phyloP scores from a whole-genome alignment of 148 eudicot genomes.

The Polygonum maritimum region DNA sequence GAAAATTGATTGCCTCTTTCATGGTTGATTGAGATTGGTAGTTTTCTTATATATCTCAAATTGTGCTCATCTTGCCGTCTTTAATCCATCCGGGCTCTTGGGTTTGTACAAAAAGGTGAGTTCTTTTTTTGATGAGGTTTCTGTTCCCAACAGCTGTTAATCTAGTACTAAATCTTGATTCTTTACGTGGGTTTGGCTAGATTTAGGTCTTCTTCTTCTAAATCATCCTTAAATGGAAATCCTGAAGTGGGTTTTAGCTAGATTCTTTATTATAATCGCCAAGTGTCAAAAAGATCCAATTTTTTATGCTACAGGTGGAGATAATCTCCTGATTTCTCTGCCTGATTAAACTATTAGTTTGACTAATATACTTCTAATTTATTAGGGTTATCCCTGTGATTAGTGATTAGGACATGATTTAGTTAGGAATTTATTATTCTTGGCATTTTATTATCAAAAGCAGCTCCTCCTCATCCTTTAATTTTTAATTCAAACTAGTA shows the following conservation, averaged over 20 bases:
- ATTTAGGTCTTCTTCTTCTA: not conserved
- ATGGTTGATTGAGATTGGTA: slow-evolving; percentile 23
- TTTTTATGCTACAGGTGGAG: slow-evolving; percentile 22
- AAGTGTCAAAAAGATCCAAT: slow-evolving; percentile 28
- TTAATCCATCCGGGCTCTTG: slow-evolving; percentile 18
- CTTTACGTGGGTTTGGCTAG: not conserved
- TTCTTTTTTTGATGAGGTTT: not conserved
- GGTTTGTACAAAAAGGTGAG: slow-evolving; percentile 25
- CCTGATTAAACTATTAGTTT: slow-evolving; percentile 50
- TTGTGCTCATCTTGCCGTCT: slow-evolving; percentile 15
- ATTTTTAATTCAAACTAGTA: slow-evolving; percentile 15
- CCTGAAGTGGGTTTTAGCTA: slow-evolving; percentile 46
- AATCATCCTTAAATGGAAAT: slow-evolving; percentile 24
- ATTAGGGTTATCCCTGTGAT: slow-evolving; percentile 40
- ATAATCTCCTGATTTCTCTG: slow-evolving; percentile 26
- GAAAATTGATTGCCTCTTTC: slow-evolving; percentile 14
- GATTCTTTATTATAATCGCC: slow-evolving; percentile 35
- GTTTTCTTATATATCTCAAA: slow-evolving; percentile 12
- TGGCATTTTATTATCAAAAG: slow-evolving; percentile 14
- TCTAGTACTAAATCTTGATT: slow-evolving; percentile 1
- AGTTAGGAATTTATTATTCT: not conserved
- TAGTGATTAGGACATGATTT: slow-evolving; percentile 56
- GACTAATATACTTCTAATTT: slow-evolving; percentile 35
- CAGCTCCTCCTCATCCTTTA: slow-evolving; percentile 7
- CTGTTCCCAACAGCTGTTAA: slow-evolving; percentile 5